Evolutionary conservation across 306 rosid species (phyloP), one percentile per base, ranked within the genome.

Genomic region (Dalbergia cochinchinensis): DNA sequence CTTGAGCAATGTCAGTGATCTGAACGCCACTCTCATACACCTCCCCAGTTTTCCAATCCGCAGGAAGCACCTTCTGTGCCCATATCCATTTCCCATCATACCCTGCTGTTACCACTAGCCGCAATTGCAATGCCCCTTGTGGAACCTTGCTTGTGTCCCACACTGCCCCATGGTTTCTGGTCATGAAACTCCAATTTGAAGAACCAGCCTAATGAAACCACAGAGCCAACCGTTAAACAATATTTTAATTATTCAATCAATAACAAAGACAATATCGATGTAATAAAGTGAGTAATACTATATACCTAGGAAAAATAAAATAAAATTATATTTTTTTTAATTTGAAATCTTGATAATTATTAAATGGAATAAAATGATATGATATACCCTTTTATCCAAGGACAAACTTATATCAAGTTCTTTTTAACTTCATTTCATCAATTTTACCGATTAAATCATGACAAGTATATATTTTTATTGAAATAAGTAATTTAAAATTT

Each of bases 71-170:
- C 19, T 85, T 84, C n/a, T 86, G 60, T 0, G 97, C 97, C 98
- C 96, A 90, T 37, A 90, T 33, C 90, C 88, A 83, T 67, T 89
- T 92, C 0, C 97, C 97, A 54, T 92, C 99, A 14, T 44, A 95
- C 50, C 97, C 97, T 6, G 87, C 72, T 0, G 94, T 91, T 41
- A 92, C 91, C 83, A 88, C 86, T 0, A 95, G 33, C 57, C 97
- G 65, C 39, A 95, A 83, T 31, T 95, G 97, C 86, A 95, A 59
- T 19, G 89, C 78, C n/a, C 97, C 99, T 9, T 48, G 16, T 0
- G 99, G 97, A 10, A 91, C 95, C 82, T 86, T 84, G 14, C 85
- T 89, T 1, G 97, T 92, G 70, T 91, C 94, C 99, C 99, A 94
- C 20, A 91, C 83, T 0, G 97, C 97, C 9, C 99, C 99, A 44